A percentile compares a stretch with the other conserved stretches of the same genome.
phyloP scores from a whole-genome alignment of 345 rosid genomes.

The Eucalyptus sideroxylon region DNA sequence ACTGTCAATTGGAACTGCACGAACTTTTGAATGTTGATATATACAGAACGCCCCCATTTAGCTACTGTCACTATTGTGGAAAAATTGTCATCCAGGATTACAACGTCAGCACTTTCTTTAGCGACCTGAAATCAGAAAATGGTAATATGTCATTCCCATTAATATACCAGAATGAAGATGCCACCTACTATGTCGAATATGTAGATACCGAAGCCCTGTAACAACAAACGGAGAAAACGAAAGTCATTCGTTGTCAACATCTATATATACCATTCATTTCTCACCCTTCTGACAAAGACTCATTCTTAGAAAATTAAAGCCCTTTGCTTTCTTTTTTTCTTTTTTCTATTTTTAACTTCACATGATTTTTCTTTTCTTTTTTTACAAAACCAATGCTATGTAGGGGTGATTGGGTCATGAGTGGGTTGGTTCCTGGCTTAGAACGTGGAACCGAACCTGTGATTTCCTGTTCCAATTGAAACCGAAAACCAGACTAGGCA shows the following conservation, averaged over 20 bases:
- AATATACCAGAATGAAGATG: background rate
- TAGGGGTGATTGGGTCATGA: background rate
- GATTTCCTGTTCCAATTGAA: background rate
- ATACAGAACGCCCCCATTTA: slow-evolving; percentile 94
- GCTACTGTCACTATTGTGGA: slow-evolving; percentile 93
- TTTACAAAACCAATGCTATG: background rate
- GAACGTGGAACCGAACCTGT: background rate
- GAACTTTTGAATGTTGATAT: slow-evolving; percentile 84
- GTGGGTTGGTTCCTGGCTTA: too few species aligned
- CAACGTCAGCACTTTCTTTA: slow-evolving; percentile 95
- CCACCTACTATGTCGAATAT: background rate
- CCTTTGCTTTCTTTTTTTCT: background rate
- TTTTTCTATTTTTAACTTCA: background rate
- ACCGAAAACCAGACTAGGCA: too few species aligned
- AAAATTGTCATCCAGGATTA: slow-evolving; percentile 90
- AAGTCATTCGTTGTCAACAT: background rate
- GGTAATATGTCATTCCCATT: background rate
- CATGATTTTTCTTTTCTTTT: background rate
- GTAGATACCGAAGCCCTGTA: background rate
- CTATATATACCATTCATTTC: background rate
- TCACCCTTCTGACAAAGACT: background rate
- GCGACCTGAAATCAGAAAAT: slow-evolving; percentile 55
- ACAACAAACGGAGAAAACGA: background rate
- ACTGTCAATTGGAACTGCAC: slow-evolving; percentile 97
- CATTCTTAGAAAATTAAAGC: background rate